phyloP scores from a whole-genome alignment of 805 yeast genomes.

The Blastobotrys americana region DNA sequence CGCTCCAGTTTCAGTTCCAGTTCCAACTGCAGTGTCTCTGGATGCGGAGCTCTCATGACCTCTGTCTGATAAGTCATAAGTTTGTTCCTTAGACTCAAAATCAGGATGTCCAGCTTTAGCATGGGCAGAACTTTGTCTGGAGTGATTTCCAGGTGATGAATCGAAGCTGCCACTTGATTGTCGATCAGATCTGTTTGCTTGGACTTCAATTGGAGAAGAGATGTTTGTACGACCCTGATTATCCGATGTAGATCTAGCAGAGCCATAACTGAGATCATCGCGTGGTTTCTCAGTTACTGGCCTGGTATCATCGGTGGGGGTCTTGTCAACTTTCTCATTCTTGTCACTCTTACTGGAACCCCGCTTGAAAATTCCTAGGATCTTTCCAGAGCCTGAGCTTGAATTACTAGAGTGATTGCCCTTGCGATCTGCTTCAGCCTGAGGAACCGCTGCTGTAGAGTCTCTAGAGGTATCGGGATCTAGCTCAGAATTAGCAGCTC shows the following conservation, averaged over 20 bases:
- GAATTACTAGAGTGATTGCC: neutral
- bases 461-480: slow-evolving; percentile 8
- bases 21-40: slow-evolving; percentile 2
- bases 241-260: too few relatives aligned
- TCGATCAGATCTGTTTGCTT: neutral
- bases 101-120: slow-evolving; percentile 2
- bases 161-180: neutral
- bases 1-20: slow-evolving; percentile 7
- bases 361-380: neutral
- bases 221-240: neutral
- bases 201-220: neutral
- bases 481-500: slow-evolving; percentile 8
- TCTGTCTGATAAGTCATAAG: neutral
- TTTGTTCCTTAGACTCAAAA: slow-evolving; percentile 2
- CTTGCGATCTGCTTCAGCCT: slow-evolving; percentile 5
- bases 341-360: neutral
- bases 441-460: slow-evolving; percentile 1
- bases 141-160: neutral
- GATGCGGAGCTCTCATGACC: slow-evolving; percentile 2
- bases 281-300: too few relatives aligned
- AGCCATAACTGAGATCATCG: too few relatives aligned
- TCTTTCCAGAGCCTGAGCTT: slow-evolving; percentile 1
- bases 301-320: too few relatives aligned
- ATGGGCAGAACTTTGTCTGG: neutral
- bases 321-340: neutral